These are phyloP conservation scores for Populus tomentosa DNA, from an alignment of 441 rosid genomes.

Conservation along the genomic window DNA sequence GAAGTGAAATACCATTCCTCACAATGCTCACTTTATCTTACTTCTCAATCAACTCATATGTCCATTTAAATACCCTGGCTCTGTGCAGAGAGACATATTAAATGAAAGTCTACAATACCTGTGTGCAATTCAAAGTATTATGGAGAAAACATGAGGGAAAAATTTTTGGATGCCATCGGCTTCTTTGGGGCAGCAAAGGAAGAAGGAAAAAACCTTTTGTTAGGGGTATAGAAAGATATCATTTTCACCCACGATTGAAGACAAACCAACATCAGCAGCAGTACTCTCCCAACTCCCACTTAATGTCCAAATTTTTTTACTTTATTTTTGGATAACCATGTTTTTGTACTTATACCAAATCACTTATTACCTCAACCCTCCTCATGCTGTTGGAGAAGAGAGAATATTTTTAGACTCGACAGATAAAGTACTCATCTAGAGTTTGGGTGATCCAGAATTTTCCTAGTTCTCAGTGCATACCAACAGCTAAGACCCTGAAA, in stretches of 20 bases:
- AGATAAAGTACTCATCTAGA: not conserved
- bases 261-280: not conserved
- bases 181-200: not conserved
- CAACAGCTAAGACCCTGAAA: not conserved
- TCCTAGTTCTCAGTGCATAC: not conserved
- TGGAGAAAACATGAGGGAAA: too few relatives aligned
- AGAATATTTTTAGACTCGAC: not conserved
- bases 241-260: not conserved
- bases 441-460: not conserved
- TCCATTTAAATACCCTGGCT: not conserved
- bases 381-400: not conserved
- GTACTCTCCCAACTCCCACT: not conserved
- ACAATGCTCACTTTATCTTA: not conserved
- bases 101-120: not conserved
- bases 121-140: not conserved
- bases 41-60: not conserved
- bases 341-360: not conserved
- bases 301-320: not conserved
- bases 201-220: too few relatives aligned
- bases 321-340: not conserved
- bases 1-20: conserved; percentile 1
- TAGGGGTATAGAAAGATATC: not conserved
- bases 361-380: not conserved
- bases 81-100: not conserved
- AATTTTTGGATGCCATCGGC: too few relatives aligned